Conservation (phyloP, 176 grass and related monocot genomes). For the Oryza australiensis region DNA sequence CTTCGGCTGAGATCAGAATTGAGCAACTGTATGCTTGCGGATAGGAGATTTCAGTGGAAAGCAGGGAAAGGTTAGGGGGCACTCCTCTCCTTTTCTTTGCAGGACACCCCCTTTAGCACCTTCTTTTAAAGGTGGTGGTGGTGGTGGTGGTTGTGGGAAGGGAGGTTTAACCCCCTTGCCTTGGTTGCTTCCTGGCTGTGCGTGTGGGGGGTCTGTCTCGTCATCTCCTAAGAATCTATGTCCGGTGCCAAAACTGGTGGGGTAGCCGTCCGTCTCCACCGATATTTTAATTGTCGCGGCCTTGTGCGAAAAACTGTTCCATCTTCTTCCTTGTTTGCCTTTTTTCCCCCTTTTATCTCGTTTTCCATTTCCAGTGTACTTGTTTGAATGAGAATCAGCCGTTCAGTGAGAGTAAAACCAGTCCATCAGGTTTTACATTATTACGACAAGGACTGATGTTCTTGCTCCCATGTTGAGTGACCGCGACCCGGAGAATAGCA, state of each 20-base stretch:
- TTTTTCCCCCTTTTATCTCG: constrained; percentile 20
- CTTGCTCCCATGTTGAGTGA: constrained; percentile 43
- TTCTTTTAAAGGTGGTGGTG: constrained; percentile 70
- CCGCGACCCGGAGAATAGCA: constrained; percentile 1
- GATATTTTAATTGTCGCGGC: constrained; percentile 56
- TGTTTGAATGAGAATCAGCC: constrained; percentile 22
- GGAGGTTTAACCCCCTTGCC: constrained; percentile 43
- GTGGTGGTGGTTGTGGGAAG: constrained; percentile 44
- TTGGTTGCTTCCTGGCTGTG: constrained; percentile 34
- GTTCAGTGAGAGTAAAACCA: constrained; percentile 48
- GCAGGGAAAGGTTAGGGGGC: constrained; percentile 58
- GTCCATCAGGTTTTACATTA: constrained; percentile 28
- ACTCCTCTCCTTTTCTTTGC: constrained; percentile 63
- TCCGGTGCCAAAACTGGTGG: constrained; percentile 60
- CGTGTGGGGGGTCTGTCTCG: constrained; percentile 37
- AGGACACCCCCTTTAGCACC: constrained; percentile 64
- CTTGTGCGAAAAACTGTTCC: constrained; percentile 14
- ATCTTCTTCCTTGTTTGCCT: constrained; percentile 1
- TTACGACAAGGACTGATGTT: constrained; percentile 27
- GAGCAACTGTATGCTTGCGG: constrained; percentile 46
- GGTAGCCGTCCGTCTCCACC: constrained; percentile 50
- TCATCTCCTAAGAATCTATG: constrained; percentile 71
- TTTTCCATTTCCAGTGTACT: background rate
- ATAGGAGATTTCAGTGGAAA: constrained; percentile 62
- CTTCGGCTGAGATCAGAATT: constrained; percentile 42